Evolutionary conservation across 306 rosid genomes (phyloP).

Genomic region (Prunus campanulata): DNA sequence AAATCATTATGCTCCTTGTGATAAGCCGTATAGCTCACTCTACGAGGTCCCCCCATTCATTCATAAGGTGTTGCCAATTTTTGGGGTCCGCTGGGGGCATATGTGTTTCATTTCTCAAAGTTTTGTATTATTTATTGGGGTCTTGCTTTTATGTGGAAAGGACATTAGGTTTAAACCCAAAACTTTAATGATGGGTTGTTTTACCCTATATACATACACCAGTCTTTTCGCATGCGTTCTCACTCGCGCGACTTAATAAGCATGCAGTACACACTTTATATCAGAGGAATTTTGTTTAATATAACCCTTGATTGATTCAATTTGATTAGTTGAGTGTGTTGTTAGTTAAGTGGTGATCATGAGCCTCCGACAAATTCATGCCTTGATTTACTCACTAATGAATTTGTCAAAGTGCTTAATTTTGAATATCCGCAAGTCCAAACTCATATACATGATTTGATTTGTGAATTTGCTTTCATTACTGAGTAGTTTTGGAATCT

Average conservation of each 20-base stretch:
- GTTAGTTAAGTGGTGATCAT: slow-evolving; percentile 22
- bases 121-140: slow-evolving; percentile 1
- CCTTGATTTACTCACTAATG: slow-evolving; percentile 22
- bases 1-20: not conserved
- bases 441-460: not conserved
- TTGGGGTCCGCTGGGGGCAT: slow-evolving; percentile 28
- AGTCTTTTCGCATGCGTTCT: no score
- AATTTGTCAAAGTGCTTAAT: not conserved
- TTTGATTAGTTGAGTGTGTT: not conserved
- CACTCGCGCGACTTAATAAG: no score
- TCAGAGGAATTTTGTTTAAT: not conserved
- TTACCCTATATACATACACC: not conserved
- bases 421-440: slow-evolving; percentile 5
- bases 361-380: slow-evolving; percentile 30
- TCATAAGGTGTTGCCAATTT: slow-evolving; percentile 17
- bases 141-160: not conserved
- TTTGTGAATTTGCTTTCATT: not conserved
- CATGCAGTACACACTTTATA: not conserved
- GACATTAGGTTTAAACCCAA: slow-evolving; percentile 14
- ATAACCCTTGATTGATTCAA: not conserved
- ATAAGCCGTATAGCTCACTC: not conserved
- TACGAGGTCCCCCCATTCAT: not conserved
- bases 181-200: slow-evolving; percentile 2
- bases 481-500: slow-evolving; percentile 22
- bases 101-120: slow-evolving; percentile 5